Evolutionary conservation across 2,329 filamentous ascomycete genomes (phyloP), one percentile per base, ranked within the genome.

Genomic region (Pleoardoris graminearum): DNA sequence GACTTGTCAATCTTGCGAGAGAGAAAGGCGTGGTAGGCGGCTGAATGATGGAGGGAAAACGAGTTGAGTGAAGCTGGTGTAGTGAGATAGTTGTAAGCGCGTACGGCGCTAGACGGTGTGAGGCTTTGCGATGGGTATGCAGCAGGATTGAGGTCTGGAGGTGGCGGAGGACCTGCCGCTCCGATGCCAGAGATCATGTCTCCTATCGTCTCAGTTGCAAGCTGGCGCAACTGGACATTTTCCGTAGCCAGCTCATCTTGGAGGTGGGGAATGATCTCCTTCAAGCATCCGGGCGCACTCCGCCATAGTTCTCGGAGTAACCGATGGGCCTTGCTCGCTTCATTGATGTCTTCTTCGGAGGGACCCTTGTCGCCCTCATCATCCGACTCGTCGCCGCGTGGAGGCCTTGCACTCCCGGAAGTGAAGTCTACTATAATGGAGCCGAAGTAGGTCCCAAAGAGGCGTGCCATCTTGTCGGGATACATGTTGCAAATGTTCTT

Each of bases 401-500:
- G 38, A 65, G 66, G 8, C 48, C 78, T 82, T 79, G 8, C 77
- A 77, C 37, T 35, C 3, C 54, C 17, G 77, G 80, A 11, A 79
- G 84, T 32, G 86, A 91, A 89, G 68, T 97, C 91, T 56, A 97
- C 86, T 52, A 99, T 95, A 46, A 97, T 91, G 51, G 96, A 91
- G 74, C 91, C 96, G 72, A 99, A 99, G 72, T 97, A 99, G 67
- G 96, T 91, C 61, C 91, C 93, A 50, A 97, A 88, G 61, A 95
- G 91, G 56, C 91, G 88, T 1, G 91, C 88, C 93, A 99, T 97
- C 74, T 95, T 95, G 62, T 97, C 93, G 0, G 90, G 85, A 62
- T 87, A 95, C 16, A 84, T 84, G 65, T 91, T 94, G 77, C 94
- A 99, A 38, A 99, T 87, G 2, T 89, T 90, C 75, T 95, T 96